Conservation (phyloP, 208 protist genomes). For the Acanthamoeba sp. region DNA sequence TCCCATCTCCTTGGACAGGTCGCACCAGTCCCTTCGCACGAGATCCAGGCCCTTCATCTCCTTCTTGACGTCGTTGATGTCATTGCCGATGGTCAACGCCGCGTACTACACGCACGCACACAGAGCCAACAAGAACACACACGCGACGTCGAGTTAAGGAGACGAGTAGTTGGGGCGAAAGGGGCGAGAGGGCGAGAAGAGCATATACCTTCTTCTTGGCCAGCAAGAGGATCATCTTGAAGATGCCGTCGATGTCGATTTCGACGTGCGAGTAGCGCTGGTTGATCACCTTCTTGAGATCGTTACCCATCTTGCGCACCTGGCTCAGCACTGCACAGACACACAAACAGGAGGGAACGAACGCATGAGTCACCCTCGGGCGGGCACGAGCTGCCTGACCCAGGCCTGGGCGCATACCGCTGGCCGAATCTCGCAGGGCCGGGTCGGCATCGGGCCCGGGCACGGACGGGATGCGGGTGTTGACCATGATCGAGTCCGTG, state of each 20-base stretch:
- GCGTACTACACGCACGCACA: constrained; percentile 90
- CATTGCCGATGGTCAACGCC: constrained; percentile 85
- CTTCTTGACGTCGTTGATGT: constrained; percentile 74
- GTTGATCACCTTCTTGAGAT: constrained; percentile 97
- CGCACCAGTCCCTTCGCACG: constrained; percentile 99
- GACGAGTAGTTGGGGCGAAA: too few species aligned
- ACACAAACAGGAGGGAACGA: neutral
- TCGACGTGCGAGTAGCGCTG: constrained; percentile 97
- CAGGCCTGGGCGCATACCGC: neutral
- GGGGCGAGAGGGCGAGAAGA: too few species aligned
- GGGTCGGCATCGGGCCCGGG: constrained; percentile 18
- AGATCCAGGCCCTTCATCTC: constrained; percentile 99
- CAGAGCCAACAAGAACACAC: neutral
- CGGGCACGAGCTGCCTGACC: too few species aligned
- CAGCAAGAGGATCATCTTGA: constrained; percentile 97
- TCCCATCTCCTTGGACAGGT: constrained; percentile 95
- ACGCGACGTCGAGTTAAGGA: too few species aligned
- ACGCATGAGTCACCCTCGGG: too few species aligned
- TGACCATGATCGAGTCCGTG: constrained; percentile 99
- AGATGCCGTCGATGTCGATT: constrained; percentile 99
- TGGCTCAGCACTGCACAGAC: constrained; percentile 87
- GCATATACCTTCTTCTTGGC: constrained; percentile 98
- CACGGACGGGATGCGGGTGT: constrained; percentile 93
- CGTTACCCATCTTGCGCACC: constrained; percentile 93
- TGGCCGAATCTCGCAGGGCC: neutral